These are phyloP conservation scores for Psidium guajava DNA, from an alignment of 345 rosid genomes.

Conservation along the genomic window DNA sequence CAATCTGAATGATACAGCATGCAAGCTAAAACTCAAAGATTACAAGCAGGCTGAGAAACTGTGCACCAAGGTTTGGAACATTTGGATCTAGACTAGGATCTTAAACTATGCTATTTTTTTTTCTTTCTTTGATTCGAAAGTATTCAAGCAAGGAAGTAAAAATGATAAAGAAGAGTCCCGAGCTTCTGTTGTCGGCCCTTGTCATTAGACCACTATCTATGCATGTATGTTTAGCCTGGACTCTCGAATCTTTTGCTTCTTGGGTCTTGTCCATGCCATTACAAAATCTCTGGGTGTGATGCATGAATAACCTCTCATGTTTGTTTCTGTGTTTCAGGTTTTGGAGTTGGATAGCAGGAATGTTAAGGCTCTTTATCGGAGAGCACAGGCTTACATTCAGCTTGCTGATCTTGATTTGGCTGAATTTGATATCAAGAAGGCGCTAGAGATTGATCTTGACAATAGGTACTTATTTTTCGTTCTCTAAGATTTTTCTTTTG, in stretches of 20 bases:
- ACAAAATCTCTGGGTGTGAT: neutral
- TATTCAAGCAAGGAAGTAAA: no score
- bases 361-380: conserved; percentile 36
- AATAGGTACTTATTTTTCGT: conserved; percentile 19
- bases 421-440: conserved; percentile 32
- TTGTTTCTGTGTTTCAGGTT: conserved; percentile 8
- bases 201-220: no score
- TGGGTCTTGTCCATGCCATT: neutral
- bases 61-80: conserved; percentile 4
- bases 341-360: conserved; percentile 24
- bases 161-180: no score
- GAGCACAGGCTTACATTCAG: conserved; percentile 39
- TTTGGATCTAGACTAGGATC: no score
- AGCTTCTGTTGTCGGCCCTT: no score
- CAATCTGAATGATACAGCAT: conserved; percentile 83
- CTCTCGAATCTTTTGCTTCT: no score
- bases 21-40: conserved; percentile 72
- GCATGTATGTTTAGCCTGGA: no score
- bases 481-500: neutral
- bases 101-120: no score
- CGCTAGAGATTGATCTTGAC: conserved; percentile 37
- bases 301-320: no score
- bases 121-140: no score
- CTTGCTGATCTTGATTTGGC: conserved; percentile 33
- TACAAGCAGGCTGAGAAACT: conserved; percentile 47